These are phyloP conservation scores for Sclerospora graminicola DNA, from an alignment of 352 stramenopile species.

Conservation along the genomic window DNA sequence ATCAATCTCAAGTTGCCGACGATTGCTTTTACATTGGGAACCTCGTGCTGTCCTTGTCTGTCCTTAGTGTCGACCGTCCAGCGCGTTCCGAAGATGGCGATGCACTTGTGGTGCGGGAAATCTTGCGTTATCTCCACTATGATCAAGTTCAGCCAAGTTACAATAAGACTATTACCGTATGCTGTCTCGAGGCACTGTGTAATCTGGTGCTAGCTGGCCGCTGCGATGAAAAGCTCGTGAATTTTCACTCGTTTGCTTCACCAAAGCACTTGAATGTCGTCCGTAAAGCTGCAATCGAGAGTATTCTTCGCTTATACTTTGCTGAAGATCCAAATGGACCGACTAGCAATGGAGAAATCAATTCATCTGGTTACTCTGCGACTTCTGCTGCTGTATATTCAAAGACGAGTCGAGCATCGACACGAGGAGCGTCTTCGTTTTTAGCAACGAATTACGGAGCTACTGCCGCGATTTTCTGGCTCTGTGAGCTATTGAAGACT, in stretches of 20 bases:
- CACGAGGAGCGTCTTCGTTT: conserved; percentile 7
- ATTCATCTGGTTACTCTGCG: conserved; percentile 3
- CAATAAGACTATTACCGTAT: conserved; percentile 71
- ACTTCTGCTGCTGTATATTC: conserved; percentile 3
- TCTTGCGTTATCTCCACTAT: conserved; percentile 73
- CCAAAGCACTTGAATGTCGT: conserved; percentile 65
- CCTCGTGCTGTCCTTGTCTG: conserved; percentile 62
- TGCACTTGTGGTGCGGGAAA: conserved; percentile 50
- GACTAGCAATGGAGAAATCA: conserved; percentile 5
- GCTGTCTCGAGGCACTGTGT: conserved; percentile 70
- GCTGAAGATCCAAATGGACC: conserved; percentile 53
- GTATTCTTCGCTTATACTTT: conserved; percentile 76
- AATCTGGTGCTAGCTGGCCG: conserved; percentile 62
- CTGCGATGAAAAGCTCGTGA: conserved; percentile 54
- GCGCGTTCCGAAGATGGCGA: conserved; percentile 34
- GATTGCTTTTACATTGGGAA: conserved; percentile 82
- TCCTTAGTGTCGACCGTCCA: conserved; percentile 51
- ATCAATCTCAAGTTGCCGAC: conserved; percentile 73
- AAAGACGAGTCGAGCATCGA: conserved; percentile 10
- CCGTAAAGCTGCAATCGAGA: conserved; percentile 77
- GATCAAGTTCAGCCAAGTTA: conserved; percentile 80
- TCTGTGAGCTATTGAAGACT: conserved; percentile 43
- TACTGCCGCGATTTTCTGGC: conserved; percentile 58
- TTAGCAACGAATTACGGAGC: conserved; percentile 54
- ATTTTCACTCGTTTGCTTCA: conserved; percentile 65